Percentiles rank a stretch among this genome's conserved stretches.
phyloP scores from a whole-genome alignment of 2,329 filamentous ascomycete genomes.

The Colletotrichum gloeosporioides region DNA sequence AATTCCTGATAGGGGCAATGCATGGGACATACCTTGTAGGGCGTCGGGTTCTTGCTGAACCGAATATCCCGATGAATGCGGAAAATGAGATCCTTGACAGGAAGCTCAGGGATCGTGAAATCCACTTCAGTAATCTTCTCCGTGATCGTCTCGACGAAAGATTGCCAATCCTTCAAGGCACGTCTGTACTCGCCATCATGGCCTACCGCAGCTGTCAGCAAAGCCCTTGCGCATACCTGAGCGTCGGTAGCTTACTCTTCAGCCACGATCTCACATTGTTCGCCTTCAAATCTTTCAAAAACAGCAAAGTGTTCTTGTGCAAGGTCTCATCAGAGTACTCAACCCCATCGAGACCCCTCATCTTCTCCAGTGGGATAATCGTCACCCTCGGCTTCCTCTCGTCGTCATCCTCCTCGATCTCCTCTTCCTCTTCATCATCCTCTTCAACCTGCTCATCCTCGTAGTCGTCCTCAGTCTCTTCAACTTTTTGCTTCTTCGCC shows the following conservation, averaged over 20 bases:
- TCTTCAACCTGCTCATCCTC: conserved; percentile 25
- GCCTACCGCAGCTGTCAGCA: conserved; percentile 49
- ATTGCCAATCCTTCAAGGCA: conserved; percentile 80
- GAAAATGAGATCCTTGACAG: conserved; percentile 84
- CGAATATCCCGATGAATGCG: conserved; percentile 87
- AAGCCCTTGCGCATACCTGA: background rate
- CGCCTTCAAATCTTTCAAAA: conserved; percentile 62
- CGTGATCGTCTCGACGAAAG: conserved; percentile 76
- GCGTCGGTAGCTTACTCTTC: conserved; percentile 34
- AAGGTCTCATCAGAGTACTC: conserved; percentile 58
- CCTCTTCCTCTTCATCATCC: conserved; percentile 21
- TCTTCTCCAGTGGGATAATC: conserved; percentile 45
- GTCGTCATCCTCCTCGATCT: conserved; percentile 34
- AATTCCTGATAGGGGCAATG: background rate
- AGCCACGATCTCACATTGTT: conserved; percentile 67
- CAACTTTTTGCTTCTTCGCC: conserved; percentile 25
- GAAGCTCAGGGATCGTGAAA: conserved; percentile 84
- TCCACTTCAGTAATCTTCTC: conserved; percentile 75
- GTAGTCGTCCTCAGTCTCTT: conserved; percentile 17
- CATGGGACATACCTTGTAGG: conserved; percentile 74
- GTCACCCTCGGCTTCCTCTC: conserved; percentile 40
- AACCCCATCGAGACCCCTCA: conserved; percentile 45
- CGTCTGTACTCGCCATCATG: conserved; percentile 82
- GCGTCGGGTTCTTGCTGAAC: conserved; percentile 83
- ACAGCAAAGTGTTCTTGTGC: conserved; percentile 63